phyloP scores from a whole-genome alignment of 805 yeast genomes.

The Sugiyamaella qingdaonensis region DNA sequence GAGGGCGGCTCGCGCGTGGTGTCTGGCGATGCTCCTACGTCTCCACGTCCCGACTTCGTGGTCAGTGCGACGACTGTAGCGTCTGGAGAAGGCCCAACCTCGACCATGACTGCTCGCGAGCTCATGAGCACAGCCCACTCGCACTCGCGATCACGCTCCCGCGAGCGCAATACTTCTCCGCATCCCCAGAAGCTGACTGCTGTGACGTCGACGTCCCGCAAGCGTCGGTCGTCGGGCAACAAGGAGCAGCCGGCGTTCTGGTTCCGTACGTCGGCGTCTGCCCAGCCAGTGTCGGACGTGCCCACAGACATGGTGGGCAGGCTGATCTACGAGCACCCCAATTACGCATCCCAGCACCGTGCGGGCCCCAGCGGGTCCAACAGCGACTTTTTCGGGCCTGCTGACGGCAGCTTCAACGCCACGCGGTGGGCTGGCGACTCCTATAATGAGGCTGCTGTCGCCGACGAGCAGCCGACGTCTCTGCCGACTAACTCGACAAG shows the following conservation, averaged over 20 bases:
- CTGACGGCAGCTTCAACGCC: background rate
- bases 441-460: background rate
- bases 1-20: background rate
- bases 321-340: constrained; percentile 4
- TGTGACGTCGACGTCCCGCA: background rate
- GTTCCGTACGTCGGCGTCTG: constrained; percentile 2
- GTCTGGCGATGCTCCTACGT: background rate
- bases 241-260: constrained; percentile 6
- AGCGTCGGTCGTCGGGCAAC: constrained; percentile 1
- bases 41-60: constrained; percentile 3
- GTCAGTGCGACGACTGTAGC: background rate
- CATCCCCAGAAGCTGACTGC: background rate
- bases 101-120: background rate
- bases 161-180: background rate
- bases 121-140: background rate
- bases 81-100: background rate
- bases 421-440: background rate
- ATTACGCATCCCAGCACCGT: background rate
- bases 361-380: background rate
- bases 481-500: background rate
- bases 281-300: background rate
- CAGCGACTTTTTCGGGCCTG: background rate
- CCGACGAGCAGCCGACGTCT: background rate
- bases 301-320: constrained; percentile 6
- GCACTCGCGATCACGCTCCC: background rate